Evolutionary conservation across 208 protist genomes (phyloP), one percentile per base, ranked within the genome.

Genomic region (Crithidia sp.): DNA sequence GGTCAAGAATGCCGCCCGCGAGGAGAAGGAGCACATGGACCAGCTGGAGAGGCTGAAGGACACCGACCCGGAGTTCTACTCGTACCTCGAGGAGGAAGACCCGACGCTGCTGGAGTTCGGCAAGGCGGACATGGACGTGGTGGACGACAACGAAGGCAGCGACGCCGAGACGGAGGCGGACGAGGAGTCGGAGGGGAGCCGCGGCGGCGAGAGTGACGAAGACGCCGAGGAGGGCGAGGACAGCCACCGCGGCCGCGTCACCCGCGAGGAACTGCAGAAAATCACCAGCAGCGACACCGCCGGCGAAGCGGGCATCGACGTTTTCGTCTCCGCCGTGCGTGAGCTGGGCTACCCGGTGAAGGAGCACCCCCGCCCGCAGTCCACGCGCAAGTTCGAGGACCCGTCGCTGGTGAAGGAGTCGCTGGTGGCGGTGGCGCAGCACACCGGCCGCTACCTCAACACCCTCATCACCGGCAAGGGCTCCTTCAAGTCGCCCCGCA

Each of bases 81-180:
- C 90, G 5, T 96, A 96, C 76, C 79, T 96, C 7, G 93, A 97
- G 81, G 86, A 90, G 64, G 91, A 97, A 73, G 93, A 97, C 65
- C 91, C 91, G 9, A 95, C 87, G 44, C 79, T 96, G 40, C 82
- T 95, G 39, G 77, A 97, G 77, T 95, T 95, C 71, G 93, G 89
- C 50, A 83, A 92, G 63, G 88, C 87, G 28, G 91, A 97, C 55
- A 67, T 95, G 57, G 83, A 92, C 44, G 63, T 92, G 8, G 83
- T 95, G n/a, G 84, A 93, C 7, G 90, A 87, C 47, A 65, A 71
- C 47, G 89, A 84, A 0, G 89, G 88, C 62, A 92, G 86, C 54
- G 91, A 95, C 62, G 86, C 82, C 40, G 89, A 96, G 65, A 84
- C 85, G 44, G 91, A 97, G 57, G 82, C 76, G 36, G 90, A 94